Conservation (phyloP, 2,329 filamentous ascomycete species). For the Penicillium sp. region DNA sequence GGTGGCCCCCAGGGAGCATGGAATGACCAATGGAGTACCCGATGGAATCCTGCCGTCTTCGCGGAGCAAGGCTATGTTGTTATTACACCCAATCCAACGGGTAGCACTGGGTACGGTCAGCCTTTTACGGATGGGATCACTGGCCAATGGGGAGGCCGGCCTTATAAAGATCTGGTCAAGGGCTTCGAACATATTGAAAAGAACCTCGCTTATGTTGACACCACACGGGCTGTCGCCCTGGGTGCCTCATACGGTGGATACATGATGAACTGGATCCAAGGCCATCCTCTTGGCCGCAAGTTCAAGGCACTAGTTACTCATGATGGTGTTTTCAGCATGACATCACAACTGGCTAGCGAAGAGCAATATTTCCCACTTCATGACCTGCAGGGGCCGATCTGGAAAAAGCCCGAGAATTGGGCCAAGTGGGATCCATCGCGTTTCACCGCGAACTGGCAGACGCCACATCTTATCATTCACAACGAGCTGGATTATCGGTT, state of each 20-base stretch:
- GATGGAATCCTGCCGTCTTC: conserved; percentile 59
- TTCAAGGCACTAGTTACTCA: conserved; percentile 61
- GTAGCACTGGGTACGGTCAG: conserved; percentile 60
- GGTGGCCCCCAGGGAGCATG: conserved; percentile 55
- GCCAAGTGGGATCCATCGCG: conserved; percentile 60
- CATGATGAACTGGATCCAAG: conserved; percentile 62
- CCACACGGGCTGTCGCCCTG: conserved; percentile 52
- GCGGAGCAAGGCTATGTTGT: conserved; percentile 64
- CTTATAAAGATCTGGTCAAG: conserved; percentile 58
- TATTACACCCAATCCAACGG: conserved; percentile 61
- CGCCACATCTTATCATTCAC: conserved; percentile 87
- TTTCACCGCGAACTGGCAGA: conserved; percentile 70
- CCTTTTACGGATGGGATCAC: conserved; percentile 54
- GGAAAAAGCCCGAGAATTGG: conserved; percentile 55
- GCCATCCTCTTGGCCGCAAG: conserved; percentile 54
- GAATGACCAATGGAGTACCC: conserved; percentile 56
- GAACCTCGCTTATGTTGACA: conserved; percentile 56
- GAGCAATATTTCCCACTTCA: conserved; percentile 59
- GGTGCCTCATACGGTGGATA: conserved; percentile 62
- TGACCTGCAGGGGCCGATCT: conserved; percentile 53
- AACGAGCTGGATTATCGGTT: conserved; percentile 87
- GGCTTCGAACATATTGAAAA: conserved; percentile 55
- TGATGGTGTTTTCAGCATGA: conserved; percentile 51
- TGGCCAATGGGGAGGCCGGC: conserved; percentile 55
- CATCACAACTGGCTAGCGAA: conserved; percentile 48